Evolutionary conservation across 208 protist genomes (phyloP).

Genomic region (Borovskyia barvae): DNA sequence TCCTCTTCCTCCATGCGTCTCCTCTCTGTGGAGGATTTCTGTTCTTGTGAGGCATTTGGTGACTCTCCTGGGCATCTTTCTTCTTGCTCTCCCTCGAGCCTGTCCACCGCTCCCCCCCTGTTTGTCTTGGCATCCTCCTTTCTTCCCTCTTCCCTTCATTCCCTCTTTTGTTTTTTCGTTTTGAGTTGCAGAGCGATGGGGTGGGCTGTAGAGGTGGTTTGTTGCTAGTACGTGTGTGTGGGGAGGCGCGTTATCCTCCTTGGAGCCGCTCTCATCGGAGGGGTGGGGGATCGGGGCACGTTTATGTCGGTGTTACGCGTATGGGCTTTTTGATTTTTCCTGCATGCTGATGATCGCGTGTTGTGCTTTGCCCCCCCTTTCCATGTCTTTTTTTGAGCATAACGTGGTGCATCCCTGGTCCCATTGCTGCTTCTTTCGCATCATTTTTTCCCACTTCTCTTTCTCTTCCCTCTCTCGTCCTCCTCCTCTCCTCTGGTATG

Average conservation of each 20-base stretch:
- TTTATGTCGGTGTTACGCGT: no score
- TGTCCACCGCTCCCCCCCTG: neutral
- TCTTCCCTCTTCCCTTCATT: neutral
- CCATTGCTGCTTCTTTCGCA: neutral
- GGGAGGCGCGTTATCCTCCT: no score
- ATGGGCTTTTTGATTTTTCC: conserved; percentile 5
- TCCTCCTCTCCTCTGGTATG: no score
- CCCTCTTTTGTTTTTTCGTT: conserved; percentile 8
- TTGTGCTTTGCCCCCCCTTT: neutral
- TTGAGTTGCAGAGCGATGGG: no score
- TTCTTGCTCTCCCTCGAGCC: neutral
- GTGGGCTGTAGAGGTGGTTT: no score
- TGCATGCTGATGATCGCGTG: neutral
- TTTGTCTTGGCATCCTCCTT: neutral
- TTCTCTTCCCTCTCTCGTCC: neutral
- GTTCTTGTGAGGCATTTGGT: no score
- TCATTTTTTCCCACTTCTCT: neutral
- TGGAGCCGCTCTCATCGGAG: no score
- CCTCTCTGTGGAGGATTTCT: no score
- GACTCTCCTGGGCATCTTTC: no score
- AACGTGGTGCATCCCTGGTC: neutral
- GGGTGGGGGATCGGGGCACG: no score
- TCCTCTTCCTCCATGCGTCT: no score
- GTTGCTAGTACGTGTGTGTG: no score
- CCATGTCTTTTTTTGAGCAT: neutral